Conservation (phyloP, 345 rosid species). For the Gossypioides kirkii region DNA sequence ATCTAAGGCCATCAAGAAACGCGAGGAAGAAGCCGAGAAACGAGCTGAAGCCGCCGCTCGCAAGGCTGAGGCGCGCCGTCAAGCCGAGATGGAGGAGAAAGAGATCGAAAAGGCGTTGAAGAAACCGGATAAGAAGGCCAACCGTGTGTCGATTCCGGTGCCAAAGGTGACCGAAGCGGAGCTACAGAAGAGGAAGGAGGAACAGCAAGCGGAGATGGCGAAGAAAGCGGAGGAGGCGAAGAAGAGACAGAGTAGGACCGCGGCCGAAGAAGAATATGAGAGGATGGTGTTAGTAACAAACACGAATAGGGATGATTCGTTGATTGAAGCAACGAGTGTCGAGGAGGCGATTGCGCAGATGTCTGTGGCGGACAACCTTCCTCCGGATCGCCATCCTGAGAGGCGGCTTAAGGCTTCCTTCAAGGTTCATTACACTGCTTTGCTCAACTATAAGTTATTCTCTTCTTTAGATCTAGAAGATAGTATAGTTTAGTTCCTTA, state of each 20-base stretch:
- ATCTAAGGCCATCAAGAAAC: conserved; percentile 79
- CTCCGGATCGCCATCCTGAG: conserved; percentile 79
- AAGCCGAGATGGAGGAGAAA: conserved; percentile 81
- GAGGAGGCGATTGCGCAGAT: conserved; percentile 84
- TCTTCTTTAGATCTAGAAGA: background rate
- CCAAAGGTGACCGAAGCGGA: conserved; percentile 90
- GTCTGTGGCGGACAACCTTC: conserved; percentile 60
- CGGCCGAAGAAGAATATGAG: conserved; percentile 92
- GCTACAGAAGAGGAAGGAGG: conserved; percentile 47
- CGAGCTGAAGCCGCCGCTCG: conserved; percentile 69
- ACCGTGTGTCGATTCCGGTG: conserved; percentile 64
- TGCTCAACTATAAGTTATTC: background rate
- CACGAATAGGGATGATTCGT: conserved; percentile 78
- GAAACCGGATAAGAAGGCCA: conserved; percentile 86
- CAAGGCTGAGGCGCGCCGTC: conserved; percentile 60
- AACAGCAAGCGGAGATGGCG: conserved; percentile 63
- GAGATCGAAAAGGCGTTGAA: conserved; percentile 62
- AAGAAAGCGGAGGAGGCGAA: conserved; percentile 71
- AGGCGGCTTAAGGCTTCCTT: conserved; percentile 87
- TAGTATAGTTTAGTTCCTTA: background rate
- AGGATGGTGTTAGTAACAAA: conserved; percentile 68
- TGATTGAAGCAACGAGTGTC: conserved; percentile 78
- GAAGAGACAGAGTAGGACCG: conserved; percentile 56
- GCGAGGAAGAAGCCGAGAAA: conserved; percentile 89
- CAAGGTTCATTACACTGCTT: conserved; percentile 44